Base-by-base conservation (phyloP, 176 grass and related monocot genomes). In the Oryza nivara region DNA sequence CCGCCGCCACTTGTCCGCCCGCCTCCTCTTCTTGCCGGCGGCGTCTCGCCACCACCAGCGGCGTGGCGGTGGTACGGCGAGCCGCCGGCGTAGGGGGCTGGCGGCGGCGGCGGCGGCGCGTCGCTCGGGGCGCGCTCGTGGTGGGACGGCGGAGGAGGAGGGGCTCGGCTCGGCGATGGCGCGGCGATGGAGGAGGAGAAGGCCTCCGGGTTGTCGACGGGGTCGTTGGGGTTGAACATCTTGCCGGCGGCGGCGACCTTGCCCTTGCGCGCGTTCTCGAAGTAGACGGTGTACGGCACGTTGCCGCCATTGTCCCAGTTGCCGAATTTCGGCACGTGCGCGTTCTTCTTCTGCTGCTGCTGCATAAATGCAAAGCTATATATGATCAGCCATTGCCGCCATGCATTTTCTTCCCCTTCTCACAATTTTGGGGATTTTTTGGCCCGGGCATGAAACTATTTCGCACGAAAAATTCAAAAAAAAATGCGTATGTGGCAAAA, bases 221-320 rank as follows among this genome's bases (percentile, higher is more conserved):
- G 93, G 83, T 95, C 93, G 67, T 95, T 95, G 88, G 93, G 93
- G 88, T 94, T 94, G 69, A 94, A 77, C 36, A 89, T 84, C 75
- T 87, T 94, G 77, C 76, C 49, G 19, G 80, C 90, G 32, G 83
- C 90, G 32, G 71, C 70, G 70, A 88, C 90, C 76, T 88, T 91
- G 80, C 89, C 90, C 86, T 85, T 87, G 77, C 89, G 89, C 71
- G 92, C 92, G 61, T 94, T 94, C 26, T 94, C 84, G 77, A 94
- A 94, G 84, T 72, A 94, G 87, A 86, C 15, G 30, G 92, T 94
- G 92, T 94, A 94, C 11, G 92, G 92, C 16, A 91, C 75, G 36
- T 94, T 89, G 81, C 92, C 89, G 28, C 79, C 88, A 54, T 84
- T 86, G 86, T 92, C 89, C 92, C 92, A 94, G 84, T 94, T 94